These are phyloP conservation scores for Candida vartiovaarae DNA, from an alignment of 805 yeast species.

Conservation along the genomic window DNA sequence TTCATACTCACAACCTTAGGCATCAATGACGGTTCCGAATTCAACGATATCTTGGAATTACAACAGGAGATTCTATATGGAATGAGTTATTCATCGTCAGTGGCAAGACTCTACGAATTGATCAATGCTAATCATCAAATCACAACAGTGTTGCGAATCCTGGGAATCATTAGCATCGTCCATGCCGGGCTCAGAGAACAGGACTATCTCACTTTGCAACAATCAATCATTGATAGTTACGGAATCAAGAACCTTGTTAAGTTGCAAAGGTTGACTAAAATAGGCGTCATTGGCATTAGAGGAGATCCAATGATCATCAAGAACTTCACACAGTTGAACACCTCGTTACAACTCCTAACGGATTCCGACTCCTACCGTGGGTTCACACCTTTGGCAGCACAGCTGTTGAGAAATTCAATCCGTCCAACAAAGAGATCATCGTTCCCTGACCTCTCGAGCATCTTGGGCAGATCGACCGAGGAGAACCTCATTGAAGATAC, in stretches of 20 bases:
- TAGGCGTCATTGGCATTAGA: constrained; percentile 33
- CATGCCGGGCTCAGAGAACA: constrained; percentile 63
- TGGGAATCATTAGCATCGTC: constrained; percentile 53
- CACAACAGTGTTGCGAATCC: constrained; percentile 39
- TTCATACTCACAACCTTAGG: constrained; percentile 36
- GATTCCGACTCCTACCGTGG: constrained; percentile 47
- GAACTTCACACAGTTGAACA: constrained; percentile 25
- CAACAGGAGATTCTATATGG: constrained; percentile 65
- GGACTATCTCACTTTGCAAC: constrained; percentile 50
- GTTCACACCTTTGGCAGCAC: constrained; percentile 64
- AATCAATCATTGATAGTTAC: constrained; percentile 51
- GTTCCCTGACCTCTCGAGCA: constrained; percentile 32
- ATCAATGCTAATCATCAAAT: constrained; percentile 34
- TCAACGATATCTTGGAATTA: constrained; percentile 45
- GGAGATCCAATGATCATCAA: constrained; percentile 29
- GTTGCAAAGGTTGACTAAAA: constrained; percentile 41
- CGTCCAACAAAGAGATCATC: constrained; percentile 26
- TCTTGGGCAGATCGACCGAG: constrained; percentile 30
- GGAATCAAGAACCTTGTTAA: constrained; percentile 50
- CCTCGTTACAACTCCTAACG: constrained; percentile 35
- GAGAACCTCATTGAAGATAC: constrained; percentile 10
- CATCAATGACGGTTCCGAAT: constrained; percentile 16
- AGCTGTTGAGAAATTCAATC: constrained; percentile 66
- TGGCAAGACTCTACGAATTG: constrained; percentile 39
- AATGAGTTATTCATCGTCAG: constrained; percentile 30